Evolutionary conservation across 2,329 filamentous ascomycete species (phyloP).

Genomic region (Thermochaetoides dissita): DNA sequence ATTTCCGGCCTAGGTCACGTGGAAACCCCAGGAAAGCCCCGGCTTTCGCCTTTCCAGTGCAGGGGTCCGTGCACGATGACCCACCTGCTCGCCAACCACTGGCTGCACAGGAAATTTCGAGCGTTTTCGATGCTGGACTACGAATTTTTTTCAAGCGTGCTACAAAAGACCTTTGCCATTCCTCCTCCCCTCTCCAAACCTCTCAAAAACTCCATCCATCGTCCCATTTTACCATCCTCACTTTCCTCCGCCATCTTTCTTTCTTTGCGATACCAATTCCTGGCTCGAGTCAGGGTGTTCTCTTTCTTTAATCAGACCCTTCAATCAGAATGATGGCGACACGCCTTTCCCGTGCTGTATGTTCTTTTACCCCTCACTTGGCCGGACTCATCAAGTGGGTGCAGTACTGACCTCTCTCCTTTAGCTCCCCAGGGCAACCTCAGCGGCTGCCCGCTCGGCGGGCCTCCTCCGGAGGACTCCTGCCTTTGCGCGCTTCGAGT

Average conservation of each 20-base stretch:
- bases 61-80: no score
- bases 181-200: conserved; percentile 7
- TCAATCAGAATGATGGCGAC: conserved; percentile 15
- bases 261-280: conserved; percentile 8
- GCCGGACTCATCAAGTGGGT: neutral
- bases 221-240: conserved; percentile 3
- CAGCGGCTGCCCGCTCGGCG: conserved; percentile 53
- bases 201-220: no score
- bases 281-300: conserved; percentile 7
- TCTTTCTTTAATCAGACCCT: conserved; percentile 11
- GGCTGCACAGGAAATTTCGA: conserved; percentile 14
- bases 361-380: conserved; percentile 3
- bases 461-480: conserved; percentile 54
- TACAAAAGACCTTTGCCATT: conserved; percentile 14
- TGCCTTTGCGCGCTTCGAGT: conserved; percentile 66
- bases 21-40: neutral
- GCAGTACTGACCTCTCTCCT: conserved; percentile 4
- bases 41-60: neutral
- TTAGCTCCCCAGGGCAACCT: conserved; percentile 65
- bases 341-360: conserved; percentile 17
- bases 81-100: conserved; percentile 3
- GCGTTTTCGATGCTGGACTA: conserved; percentile 13
- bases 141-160: conserved; percentile 14
- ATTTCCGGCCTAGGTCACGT: neutral
- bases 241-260: conserved; percentile 10